Conservation (phyloP, 805 yeast genomes). For the Kurtzmaniella cleridarum region DNA sequence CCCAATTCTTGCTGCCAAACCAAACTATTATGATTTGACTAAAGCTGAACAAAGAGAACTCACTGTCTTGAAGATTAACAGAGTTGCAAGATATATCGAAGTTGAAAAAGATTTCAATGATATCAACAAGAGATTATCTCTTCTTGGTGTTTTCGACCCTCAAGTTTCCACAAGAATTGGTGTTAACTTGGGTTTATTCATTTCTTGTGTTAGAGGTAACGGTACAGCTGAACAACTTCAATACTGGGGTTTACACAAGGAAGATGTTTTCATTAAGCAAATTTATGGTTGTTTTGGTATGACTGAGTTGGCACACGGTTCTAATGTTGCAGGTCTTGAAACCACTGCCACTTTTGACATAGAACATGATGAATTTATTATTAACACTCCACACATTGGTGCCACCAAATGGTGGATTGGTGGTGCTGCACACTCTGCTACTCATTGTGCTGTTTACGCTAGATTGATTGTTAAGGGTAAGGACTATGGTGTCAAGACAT, state of each 20-base stretch:
- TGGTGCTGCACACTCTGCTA: slow-evolving; percentile 45
- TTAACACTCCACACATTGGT: slow-evolving; percentile 43
- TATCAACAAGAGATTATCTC: slow-evolving; percentile 54
- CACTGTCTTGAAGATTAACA: slow-evolving; percentile 56
- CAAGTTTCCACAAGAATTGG: slow-evolving; percentile 78
- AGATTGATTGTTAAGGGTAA: slow-evolving; percentile 39
- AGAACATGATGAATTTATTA: slow-evolving; percentile 35
- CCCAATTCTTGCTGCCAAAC: slow-evolving; percentile 53
- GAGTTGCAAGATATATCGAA: slow-evolving; percentile 60
- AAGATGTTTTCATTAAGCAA: slow-evolving; percentile 53
- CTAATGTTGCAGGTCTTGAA: slow-evolving; percentile 55
- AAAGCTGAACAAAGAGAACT: slow-evolving; percentile 54
- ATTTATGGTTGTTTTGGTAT: slow-evolving; percentile 60
- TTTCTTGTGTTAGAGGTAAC: slow-evolving; percentile 76
- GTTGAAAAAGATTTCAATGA: slow-evolving; percentile 30
- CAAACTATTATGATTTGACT: slow-evolving; percentile 52
- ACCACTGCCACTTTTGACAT: slow-evolving; percentile 44
- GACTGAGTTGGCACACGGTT: slow-evolving; percentile 63
- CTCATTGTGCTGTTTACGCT: slow-evolving; percentile 37
- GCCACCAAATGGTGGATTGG: slow-evolving; percentile 50
- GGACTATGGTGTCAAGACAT: slow-evolving; percentile 43
- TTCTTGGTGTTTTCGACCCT: slow-evolving; percentile 69
- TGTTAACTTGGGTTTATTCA: slow-evolving; percentile 81
- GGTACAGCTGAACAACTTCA: slow-evolving; percentile 81
- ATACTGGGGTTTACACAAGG: slow-evolving; percentile 76